phyloP scores from a whole-genome alignment of 805 yeast genomes.

The Teunomyces lycoperdinae region DNA sequence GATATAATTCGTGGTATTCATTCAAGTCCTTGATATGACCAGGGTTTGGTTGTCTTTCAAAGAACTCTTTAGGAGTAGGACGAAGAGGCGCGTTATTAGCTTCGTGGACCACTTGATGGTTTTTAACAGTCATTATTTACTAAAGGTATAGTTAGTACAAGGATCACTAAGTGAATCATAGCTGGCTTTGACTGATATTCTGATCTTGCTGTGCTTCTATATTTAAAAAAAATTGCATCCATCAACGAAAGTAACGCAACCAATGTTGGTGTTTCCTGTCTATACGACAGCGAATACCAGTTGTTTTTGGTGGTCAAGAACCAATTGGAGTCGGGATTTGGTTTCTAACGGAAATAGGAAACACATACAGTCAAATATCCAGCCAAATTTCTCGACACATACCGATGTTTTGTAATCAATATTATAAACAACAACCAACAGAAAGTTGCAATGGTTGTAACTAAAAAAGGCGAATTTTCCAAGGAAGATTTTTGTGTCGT shows the following conservation, averaged over 20 bases:
- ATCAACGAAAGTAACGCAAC: background rate
- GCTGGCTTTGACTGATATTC: background rate
- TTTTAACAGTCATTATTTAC: slow-evolving; percentile 23
- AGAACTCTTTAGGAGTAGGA: slow-evolving; percentile 55
- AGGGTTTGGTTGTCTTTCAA: slow-evolving; percentile 54
- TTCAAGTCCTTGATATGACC: slow-evolving; percentile 62
- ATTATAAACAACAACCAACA: slow-evolving; percentile 3
- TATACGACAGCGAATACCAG: background rate
- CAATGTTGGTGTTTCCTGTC: background rate
- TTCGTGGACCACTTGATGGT: slow-evolving; percentile 56
- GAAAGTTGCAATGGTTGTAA: slow-evolving; percentile 1
- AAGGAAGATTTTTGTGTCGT: slow-evolving; percentile 1
- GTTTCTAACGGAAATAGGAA: background rate
- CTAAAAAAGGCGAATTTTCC: slow-evolving; percentile 1
- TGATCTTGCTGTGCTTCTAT: too few species aligned
- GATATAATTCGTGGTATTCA: slow-evolving; percentile 67
- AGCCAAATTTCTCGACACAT: background rate
- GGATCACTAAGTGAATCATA: background rate
- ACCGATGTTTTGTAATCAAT: slow-evolving; percentile 1
- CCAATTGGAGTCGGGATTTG: background rate
- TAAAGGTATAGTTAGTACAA: background rate
- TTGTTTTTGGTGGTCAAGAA: background rate
- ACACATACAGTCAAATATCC: background rate
- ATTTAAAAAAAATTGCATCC: background rate
- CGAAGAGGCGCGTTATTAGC: slow-evolving; percentile 51